Percentiles rank a stretch among this genome's conserved stretches.
phyloP scores from a whole-genome alignment of 2,329 filamentous ascomycete genomes.

The Hyphodiscus sp. region DNA sequence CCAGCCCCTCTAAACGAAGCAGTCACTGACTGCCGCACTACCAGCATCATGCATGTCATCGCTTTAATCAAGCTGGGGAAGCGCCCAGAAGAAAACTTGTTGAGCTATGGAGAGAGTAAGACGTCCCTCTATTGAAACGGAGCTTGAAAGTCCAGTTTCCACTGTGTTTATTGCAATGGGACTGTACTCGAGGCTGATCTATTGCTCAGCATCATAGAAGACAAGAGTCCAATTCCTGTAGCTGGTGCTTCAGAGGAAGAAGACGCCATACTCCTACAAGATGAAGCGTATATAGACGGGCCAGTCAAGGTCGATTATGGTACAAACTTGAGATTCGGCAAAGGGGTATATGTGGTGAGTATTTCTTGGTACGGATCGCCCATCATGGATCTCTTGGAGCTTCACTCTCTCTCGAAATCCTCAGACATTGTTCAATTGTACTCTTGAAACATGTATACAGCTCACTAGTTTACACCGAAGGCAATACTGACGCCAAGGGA shows the following conservation, averaged over 20 bases:
- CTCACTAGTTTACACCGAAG: too few relatives aligned
- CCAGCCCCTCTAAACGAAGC: neutral
- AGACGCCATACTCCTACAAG: conserved; percentile 57
- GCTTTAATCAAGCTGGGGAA: conserved; percentile 58
- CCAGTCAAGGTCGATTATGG: conserved; percentile 74
- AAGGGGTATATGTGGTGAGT: conserved; percentile 57
- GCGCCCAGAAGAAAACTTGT: conserved; percentile 54
- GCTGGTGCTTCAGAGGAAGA: conserved; percentile 48
- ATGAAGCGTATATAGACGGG: conserved; percentile 62
- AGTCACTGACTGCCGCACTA: neutral
- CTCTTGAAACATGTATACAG: too few relatives aligned
- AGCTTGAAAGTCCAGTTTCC: neutral
- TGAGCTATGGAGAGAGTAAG: conserved; percentile 67
- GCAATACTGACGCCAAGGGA: too few relatives aligned
- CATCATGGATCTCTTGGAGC: too few relatives aligned
- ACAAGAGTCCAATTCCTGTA: conserved; percentile 58
- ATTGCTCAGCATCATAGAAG: conserved; percentile 40
- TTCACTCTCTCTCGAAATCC: too few relatives aligned
- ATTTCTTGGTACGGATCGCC: too few relatives aligned
- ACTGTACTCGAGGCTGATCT: conserved; percentile 5
- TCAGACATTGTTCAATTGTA: too few relatives aligned
- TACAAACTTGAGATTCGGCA: conserved; percentile 63
- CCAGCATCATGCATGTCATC: conserved; percentile 46
- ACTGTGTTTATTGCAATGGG: neutral
- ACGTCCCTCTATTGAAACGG: neutral